These are phyloP conservation scores for Hemerocallis citrina DNA, from an alignment of 106 monocot genomes.

Conservation along the genomic window DNA sequence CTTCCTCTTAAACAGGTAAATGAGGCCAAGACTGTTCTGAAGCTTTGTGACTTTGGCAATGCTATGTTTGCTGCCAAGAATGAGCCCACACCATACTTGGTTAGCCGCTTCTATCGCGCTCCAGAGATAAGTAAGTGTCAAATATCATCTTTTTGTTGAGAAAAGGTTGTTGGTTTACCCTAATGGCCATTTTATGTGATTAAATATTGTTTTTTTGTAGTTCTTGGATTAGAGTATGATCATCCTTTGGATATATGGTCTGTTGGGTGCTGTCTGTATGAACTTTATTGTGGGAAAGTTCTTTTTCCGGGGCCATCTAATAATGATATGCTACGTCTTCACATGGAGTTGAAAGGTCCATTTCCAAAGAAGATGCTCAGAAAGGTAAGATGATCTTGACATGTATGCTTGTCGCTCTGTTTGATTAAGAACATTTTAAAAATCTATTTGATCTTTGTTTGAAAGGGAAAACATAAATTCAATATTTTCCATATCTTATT, in stretches of 20 bases:
- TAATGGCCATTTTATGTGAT: conserved; percentile 7
- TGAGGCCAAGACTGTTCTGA: conserved; percentile 87
- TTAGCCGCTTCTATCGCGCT: conserved; percentile 97
- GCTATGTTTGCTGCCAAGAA: conserved; percentile 97
- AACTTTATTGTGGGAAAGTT: conserved; percentile 88
- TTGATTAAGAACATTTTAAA: neutral
- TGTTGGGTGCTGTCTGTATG: conserved; percentile 95
- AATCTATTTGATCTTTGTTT: neutral
- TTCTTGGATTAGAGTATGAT: conserved; percentile 93
- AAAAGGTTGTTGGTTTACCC: neutral
- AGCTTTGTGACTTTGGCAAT: conserved; percentile 99
- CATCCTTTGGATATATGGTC: conserved; percentile 99
- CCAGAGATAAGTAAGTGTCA: conserved; percentile 92
- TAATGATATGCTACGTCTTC: conserved; percentile 97
- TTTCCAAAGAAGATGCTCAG: conserved; percentile 97
- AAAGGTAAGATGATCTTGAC: conserved; percentile 42
- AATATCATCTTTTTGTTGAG: neutral
- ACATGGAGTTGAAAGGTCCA: conserved; percentile 94
- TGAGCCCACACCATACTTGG: conserved; percentile 95
- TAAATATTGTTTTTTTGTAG: conserved; percentile 36
- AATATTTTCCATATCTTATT: neutral
- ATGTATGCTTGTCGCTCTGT: neutral
- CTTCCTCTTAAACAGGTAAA: conserved; percentile 58
- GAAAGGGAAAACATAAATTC: neutral
- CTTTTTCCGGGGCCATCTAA: conserved; percentile 93